Percentiles rank a stretch among this genome's conserved stretches.
Evolutionary conservation across 2,329 filamentous ascomycete genomes (phyloP).

Genomic region (Venturia effusa): DNA sequence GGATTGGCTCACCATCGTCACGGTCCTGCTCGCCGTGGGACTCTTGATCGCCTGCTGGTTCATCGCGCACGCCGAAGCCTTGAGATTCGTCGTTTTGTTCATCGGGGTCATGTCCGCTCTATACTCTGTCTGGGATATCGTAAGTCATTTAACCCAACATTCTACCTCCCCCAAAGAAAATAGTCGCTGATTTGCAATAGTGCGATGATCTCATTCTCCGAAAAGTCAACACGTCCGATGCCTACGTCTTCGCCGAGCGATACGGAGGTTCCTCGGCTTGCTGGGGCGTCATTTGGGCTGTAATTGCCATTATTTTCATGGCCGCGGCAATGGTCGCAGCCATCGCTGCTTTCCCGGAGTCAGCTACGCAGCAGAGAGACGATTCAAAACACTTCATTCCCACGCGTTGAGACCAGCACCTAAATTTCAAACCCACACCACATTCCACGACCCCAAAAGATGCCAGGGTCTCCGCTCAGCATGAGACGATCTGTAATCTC

Average conservation of each 20-base stretch:
- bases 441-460: background rate
- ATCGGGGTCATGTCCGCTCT: slow-evolving; percentile 74
- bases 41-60: slow-evolving; percentile 69
- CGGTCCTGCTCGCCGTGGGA: slow-evolving; percentile 58
- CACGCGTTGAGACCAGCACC: slow-evolving; percentile 19
- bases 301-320: slow-evolving; percentile 64
- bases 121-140: slow-evolving; percentile 74
- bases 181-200: slow-evolving; percentile 20
- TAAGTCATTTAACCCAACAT: slow-evolving; percentile 19
- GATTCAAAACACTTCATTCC: slow-evolving; percentile 59
- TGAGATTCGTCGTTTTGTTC: slow-evolving; percentile 64
- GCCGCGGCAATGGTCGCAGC: slow-evolving; percentile 62
- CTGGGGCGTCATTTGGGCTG: slow-evolving; percentile 70
- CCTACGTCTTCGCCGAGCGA: slow-evolving; percentile 64
- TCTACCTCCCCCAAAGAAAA: background rate
- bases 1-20: slow-evolving; percentile 67
- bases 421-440: background rate
- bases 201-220: slow-evolving; percentile 72
- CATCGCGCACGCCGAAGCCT: slow-evolving; percentile 61
- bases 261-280: slow-evolving; percentile 72
- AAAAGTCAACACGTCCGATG: slow-evolving; percentile 71
- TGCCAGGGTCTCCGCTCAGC: background rate
- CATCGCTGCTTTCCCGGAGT: slow-evolving; percentile 64
- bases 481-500: background rate
- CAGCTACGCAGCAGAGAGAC: slow-evolving; percentile 54